Percentiles rank a stretch among this genome's conserved stretches.
phyloP scores from a whole-genome alignment of 1,284 basidiomycete genomes.

The Puccinia coronata region DNA sequence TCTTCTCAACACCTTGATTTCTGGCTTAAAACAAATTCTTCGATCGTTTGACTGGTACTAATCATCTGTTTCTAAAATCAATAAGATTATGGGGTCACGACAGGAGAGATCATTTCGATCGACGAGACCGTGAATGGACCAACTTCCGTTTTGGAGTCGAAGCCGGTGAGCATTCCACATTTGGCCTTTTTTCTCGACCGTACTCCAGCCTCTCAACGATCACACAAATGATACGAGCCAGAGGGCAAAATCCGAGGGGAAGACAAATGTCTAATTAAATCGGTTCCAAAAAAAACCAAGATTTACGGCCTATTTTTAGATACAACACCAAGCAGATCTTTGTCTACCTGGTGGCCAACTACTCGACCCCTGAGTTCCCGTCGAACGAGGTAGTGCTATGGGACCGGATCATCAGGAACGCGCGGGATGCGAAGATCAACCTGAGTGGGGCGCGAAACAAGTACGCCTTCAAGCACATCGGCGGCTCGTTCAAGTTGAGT shows the following conservation, averaged over 20 bases:
- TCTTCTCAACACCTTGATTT: neutral
- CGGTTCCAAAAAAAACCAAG: no score
- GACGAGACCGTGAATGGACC: conserved; percentile 39
- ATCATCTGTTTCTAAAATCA: neutral
- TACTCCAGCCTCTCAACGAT: no score
- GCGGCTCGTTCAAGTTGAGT: conserved; percentile 75
- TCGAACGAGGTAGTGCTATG: conserved; percentile 82
- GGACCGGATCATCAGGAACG: conserved; percentile 80
- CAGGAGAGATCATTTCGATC: conserved; percentile 43
- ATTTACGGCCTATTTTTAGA: conserved; percentile 76
- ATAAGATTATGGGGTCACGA: conserved; percentile 40
- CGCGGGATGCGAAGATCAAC: conserved; percentile 72
- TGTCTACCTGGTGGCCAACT: conserved; percentile 77
- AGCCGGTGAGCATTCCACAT: conserved; percentile 8
- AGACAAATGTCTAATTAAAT: no score
- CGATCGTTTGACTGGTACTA: neutral
- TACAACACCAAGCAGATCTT: conserved; percentile 96
- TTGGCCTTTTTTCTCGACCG: no score
- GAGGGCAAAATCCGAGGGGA: no score
- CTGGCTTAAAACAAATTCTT: neutral
- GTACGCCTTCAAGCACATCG: conserved; percentile 76
- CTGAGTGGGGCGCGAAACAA: conserved; percentile 71
- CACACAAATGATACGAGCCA: no score
- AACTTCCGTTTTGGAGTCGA: conserved; percentile 39
- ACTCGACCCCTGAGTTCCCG: conserved; percentile 69